A percentile compares a stretch with the other conserved stretches of the same genome.
phyloP scores from a whole-genome alignment of 768 basidiomycete species.

The Lactarius pseudohatsudake region DNA sequence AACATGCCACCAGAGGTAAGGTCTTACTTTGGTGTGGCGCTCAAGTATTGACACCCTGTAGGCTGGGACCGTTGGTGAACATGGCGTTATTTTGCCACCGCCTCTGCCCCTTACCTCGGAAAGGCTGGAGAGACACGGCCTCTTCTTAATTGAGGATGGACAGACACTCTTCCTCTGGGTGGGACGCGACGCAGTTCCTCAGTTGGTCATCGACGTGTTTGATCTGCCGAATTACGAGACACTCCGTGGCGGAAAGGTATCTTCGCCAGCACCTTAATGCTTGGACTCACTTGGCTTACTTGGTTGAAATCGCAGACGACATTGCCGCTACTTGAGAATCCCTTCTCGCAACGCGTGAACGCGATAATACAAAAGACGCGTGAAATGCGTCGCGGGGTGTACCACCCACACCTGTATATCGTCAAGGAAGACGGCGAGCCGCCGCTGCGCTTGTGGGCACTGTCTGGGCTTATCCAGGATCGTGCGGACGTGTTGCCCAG shows the following conservation, averaged over 20 bases:
- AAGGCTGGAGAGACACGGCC: slow-evolving; percentile 88
- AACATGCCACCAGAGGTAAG: slow-evolving; percentile 91
- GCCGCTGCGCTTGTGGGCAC: slow-evolving; percentile 90
- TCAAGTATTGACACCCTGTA: slow-evolving; percentile 36
- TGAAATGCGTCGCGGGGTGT: slow-evolving; percentile 89
- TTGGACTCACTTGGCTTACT: neutral
- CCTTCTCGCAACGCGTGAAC: slow-evolving; percentile 94
- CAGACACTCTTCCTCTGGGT: slow-evolving; percentile 99
- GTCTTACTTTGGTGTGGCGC: neutral
- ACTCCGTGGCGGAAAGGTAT: slow-evolving; percentile 90
- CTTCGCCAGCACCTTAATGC: neutral
- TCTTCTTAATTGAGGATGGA: slow-evolving; percentile 96
- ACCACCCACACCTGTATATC: slow-evolving; percentile 91
- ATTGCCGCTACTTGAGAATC: slow-evolving; percentile 86
- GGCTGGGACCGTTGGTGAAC: slow-evolving; percentile 89
- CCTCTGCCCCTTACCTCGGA: slow-evolving; percentile 93
- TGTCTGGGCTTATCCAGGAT: slow-evolving; percentile 93
- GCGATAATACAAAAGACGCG: slow-evolving; percentile 92
- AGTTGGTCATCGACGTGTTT: slow-evolving; percentile 92
- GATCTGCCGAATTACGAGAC: slow-evolving; percentile 85
- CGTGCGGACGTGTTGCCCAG: slow-evolving; percentile 92
- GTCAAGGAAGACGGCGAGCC: slow-evolving; percentile 99
- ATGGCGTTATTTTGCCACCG: slow-evolving; percentile 85
- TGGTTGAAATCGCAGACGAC: slow-evolving; percentile 56
- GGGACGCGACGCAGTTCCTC: slow-evolving; percentile 97